Evolutionary conservation across 306 rosid species (phyloP).

Genomic region (Trichosanthes cucumerina): DNA sequence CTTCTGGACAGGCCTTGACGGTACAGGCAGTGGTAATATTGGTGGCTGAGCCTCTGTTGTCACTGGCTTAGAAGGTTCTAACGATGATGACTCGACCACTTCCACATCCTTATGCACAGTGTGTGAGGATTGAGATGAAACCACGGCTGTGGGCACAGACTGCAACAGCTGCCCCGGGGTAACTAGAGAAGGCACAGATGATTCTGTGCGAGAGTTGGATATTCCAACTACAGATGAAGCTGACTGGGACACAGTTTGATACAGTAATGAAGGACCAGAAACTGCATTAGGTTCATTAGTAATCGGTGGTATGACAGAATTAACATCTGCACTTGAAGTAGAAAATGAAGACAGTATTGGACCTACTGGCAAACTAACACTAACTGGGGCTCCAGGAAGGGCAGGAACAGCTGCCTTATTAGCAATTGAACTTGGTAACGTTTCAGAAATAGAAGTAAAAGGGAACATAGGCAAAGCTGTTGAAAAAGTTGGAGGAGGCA

Average conservation of each 20-base stretch:
- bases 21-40: conserved; percentile 61
- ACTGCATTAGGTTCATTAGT: conserved; percentile 35
- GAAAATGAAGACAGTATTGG: conserved; percentile 18
- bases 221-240: conserved; percentile 44
- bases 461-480: background rate
- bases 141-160: conserved; percentile 20
- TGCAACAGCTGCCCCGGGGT: conserved; percentile 84
- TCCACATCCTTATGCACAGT: conserved; percentile 64
- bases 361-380: conserved; percentile 27
- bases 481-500: conserved; percentile 24
- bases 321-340: conserved; percentile 39
- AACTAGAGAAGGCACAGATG: conserved; percentile 47
- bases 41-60: conserved; percentile 64
- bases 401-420: conserved; percentile 39
- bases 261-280: conserved; percentile 31
- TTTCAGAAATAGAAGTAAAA: conserved; percentile 35
- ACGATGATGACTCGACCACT: conserved; percentile 48
- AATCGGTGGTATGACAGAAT: conserved; percentile 25
- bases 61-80: conserved; percentile 23
- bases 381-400: conserved; percentile 26
- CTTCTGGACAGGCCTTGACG: conserved; percentile 39
- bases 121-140: conserved; percentile 42
- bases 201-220: conserved; percentile 30
- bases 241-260: conserved; percentile 48
- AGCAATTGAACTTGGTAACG: conserved; percentile 28